Evolutionary conservation across 2,329 filamentous ascomycete species (phyloP), one percentile per base, ranked within the genome.

Genomic region (Parasarocladium wereldwijsianum): DNA sequence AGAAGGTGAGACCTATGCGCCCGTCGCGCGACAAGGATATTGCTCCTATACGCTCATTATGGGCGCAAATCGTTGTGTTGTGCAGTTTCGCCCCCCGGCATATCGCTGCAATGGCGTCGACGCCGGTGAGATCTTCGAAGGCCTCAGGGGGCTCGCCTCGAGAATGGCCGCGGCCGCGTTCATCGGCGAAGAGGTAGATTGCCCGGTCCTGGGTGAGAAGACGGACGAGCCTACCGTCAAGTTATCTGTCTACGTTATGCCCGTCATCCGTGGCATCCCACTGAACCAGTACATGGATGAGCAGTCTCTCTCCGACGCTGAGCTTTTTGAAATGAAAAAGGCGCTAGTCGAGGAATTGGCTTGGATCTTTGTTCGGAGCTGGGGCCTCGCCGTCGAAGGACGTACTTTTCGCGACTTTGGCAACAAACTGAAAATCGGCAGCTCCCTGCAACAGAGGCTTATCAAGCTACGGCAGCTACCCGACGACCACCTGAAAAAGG

Each of bases 11-110:
- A 41, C 58, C n/a, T n/a, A n/a, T 16, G 36, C 39, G 4, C 47
- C 55, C 3, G 47, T 49, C 6, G 39, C 49, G 6, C 49, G 49
- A 5, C 64, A 68, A 37, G 64, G 64, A 12, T 65, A 62, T 36
- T 70, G 64, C 37, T 68, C 64, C 3, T 58, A 66, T 38, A 68
- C 64, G 0, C 36, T 67, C 6, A 43, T 50, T 15, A 44, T 62
- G 11, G 52, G 52, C n/a, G n/a, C n/a, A 8, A 36, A 45, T 4
- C 40, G 51, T n/a, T 40, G 36, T 9, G 43, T 64, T 26, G 37
- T 68, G 4, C 65, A 70, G 41, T 66, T 69, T 35, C 57, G 65
- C 3, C 62, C 63, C 6, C 26, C 38, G 1, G 45, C 41, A 3
- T 58, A 65, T n/a, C n/a, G n/a, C n/a, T n/a, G n/a, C n/a, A n/a